A percentile compares a stretch with the other conserved stretches of the same genome.
These are phyloP conservation scores for Penicillium sp. DNA, from an alignment of 2,329 filamentous ascomycete species.

Conservation along the genomic window DNA sequence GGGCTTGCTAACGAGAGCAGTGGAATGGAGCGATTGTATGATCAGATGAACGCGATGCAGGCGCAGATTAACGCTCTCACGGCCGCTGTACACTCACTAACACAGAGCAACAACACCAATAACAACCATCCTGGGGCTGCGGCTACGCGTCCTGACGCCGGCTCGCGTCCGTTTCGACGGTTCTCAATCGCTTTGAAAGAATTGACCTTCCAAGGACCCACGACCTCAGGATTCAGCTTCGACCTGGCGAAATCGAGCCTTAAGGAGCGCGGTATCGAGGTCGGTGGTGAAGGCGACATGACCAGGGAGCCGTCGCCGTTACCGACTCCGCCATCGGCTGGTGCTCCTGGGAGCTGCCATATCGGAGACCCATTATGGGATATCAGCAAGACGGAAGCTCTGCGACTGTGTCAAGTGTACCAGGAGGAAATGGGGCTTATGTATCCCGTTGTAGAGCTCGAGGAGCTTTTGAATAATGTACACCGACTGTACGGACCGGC, in stretches of 20 bases:
- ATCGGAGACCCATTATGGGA: slow-evolving; percentile 74
- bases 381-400: slow-evolving; percentile 74
- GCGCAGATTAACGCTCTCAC: slow-evolving; percentile 80
- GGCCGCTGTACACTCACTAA: slow-evolving; percentile 70
- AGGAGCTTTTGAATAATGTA: slow-evolving; percentile 70
- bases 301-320: slow-evolving; percentile 45
- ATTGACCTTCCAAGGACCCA: slow-evolving; percentile 79
- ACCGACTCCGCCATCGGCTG: slow-evolving; percentile 31
- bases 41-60: slow-evolving; percentile 40
- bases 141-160: not conserved
- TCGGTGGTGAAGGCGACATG: slow-evolving; percentile 63
- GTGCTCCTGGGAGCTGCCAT: slow-evolving; percentile 31
- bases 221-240: slow-evolving; percentile 80
- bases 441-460: slow-evolving; percentile 81
- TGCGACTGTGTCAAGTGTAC: slow-evolving; percentile 77
- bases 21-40: slow-evolving; percentile 32
- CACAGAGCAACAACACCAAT: slow-evolving; percentile 39
- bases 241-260: slow-evolving; percentile 84
- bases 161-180: slow-evolving; percentile 23
- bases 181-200: slow-evolving; percentile 47
- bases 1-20: not conserved
- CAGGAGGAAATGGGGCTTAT: slow-evolving; percentile 89
- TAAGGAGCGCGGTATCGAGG: slow-evolving; percentile 79
- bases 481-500: slow-evolving; percentile 59
- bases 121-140: not conserved